phyloP scores from a whole-genome alignment of 2,329 filamentous ascomycete species.

The Simplicillium aogashimaense region DNA sequence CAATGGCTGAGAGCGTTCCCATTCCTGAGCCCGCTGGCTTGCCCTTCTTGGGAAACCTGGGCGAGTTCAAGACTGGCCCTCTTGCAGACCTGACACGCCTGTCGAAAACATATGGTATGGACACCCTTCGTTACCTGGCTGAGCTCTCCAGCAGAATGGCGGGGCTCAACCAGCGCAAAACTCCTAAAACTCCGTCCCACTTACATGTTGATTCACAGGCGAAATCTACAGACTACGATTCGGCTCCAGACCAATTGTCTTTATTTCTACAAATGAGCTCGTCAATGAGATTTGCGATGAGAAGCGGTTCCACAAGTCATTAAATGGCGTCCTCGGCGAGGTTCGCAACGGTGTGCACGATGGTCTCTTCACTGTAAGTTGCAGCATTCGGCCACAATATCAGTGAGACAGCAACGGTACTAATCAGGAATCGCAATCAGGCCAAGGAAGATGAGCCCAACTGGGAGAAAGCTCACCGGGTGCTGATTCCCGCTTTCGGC shows the following conservation, averaged over 20 bases:
- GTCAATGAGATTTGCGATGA: slow-evolving; percentile 57
- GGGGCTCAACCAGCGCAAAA: not conserved
- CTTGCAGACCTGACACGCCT: slow-evolving; percentile 44
- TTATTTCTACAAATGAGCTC: slow-evolving; percentile 43
- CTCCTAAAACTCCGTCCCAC: not conserved
- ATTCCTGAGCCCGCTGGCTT: slow-evolving; percentile 57
- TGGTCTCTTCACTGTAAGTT: slow-evolving; percentile 49
- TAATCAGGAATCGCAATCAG: slow-evolving; percentile 13
- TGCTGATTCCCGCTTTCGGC: slow-evolving; percentile 60
- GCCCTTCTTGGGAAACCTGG: slow-evolving; percentile 56
- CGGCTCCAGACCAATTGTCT: slow-evolving; percentile 33
- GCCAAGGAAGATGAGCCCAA: slow-evolving; percentile 40
- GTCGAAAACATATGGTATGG: slow-evolving; percentile 54
- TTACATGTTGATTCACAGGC: slow-evolving; percentile 25
- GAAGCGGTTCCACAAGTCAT: slow-evolving; percentile 51
- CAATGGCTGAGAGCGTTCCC: slow-evolving; percentile 25
- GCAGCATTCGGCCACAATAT: not conserved
- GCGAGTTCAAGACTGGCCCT: slow-evolving; percentile 52
- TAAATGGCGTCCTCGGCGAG: slow-evolving; percentile 32
- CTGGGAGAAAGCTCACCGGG: slow-evolving; percentile 58
- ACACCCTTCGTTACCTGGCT: not conserved
- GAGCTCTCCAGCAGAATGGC: not conserved
- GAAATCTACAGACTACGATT: slow-evolving; percentile 50
- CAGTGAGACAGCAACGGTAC: slow-evolving; percentile 4
- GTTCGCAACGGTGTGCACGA: slow-evolving; percentile 52